A percentile compares a stretch with the other conserved stretches of the same genome.
These are phyloP conservation scores for Stagonosporopsis chrysanthemi DNA, from an alignment of 2,329 filamentous ascomycete species.

Conservation along the genomic window DNA sequence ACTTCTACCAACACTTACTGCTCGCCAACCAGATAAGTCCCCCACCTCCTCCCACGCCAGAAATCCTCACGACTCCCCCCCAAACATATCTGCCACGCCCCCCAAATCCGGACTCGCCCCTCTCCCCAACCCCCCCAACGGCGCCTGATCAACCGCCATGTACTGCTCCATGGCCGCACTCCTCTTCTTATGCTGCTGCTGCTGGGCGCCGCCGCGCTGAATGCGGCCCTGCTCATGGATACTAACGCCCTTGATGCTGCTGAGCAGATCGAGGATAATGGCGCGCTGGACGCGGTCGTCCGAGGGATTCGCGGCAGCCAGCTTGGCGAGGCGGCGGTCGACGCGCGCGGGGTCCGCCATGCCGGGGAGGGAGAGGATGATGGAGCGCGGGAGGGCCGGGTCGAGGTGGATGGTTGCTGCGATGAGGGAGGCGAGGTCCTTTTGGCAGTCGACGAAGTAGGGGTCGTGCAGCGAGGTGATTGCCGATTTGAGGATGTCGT, in stretches of 20 bases:
- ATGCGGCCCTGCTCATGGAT: slow-evolving; percentile 94
- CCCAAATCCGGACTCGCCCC: slow-evolving; percentile 53
- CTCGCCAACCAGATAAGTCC: too few species aligned
- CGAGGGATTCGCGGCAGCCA: slow-evolving; percentile 56
- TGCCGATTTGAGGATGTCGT: slow-evolving; percentile 86
- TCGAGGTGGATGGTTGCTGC: slow-evolving; percentile 85
- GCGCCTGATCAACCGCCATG: slow-evolving; percentile 51
- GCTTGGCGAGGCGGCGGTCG: slow-evolving; percentile 57
- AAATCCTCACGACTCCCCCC: slow-evolving; percentile 14
- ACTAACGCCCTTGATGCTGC: slow-evolving; percentile 86
- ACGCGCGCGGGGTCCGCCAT: slow-evolving; percentile 72
- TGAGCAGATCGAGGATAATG: slow-evolving; percentile 82
- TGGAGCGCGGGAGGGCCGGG: slow-evolving; percentile 71
- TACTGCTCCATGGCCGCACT: slow-evolving; percentile 50
- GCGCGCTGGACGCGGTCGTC: slow-evolving; percentile 78
- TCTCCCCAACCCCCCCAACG: slow-evolving; percentile 46
- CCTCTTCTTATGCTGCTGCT: slow-evolving; percentile 45
- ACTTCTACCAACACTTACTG: too few species aligned
- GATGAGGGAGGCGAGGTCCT: slow-evolving; percentile 87
- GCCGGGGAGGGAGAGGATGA: slow-evolving; percentile 82
- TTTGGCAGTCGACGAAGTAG: slow-evolving; percentile 96
- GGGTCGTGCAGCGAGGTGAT: slow-evolving; percentile 91
- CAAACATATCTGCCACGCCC: slow-evolving; percentile 57
- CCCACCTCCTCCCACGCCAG: not conserved
- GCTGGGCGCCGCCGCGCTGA: slow-evolving; percentile 44